These are phyloP conservation scores for Penicillium sp. DNA, from an alignment of 2,329 filamentous ascomycete genomes.

Conservation along the genomic window DNA sequence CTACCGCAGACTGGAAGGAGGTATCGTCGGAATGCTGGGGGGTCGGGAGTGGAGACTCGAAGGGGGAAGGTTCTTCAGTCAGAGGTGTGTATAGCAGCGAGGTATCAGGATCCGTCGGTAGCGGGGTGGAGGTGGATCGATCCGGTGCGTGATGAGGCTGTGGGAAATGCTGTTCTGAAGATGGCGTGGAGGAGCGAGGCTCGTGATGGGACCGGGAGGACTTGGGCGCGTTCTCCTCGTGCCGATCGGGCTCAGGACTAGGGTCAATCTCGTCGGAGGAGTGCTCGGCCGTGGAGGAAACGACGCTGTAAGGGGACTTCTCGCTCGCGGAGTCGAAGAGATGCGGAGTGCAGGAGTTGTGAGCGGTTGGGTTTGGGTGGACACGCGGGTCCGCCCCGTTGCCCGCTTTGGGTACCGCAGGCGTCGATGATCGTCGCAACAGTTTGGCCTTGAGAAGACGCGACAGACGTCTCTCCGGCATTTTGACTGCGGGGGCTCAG, in stretches of 20 bases:
- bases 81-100: constrained; percentile 31
- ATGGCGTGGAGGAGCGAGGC: constrained; percentile 10
- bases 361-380: constrained; percentile 28
- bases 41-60: constrained; percentile 25
- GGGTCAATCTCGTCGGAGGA: constrained; percentile 20
- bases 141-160: constrained; percentile 16
- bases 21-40: constrained; percentile 27
- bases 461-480: constrained; percentile 40
- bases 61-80: constrained; percentile 26
- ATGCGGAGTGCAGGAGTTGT: constrained; percentile 21
- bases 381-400: constrained; percentile 30
- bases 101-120: constrained; percentile 22
- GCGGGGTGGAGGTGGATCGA: constrained; percentile 12
- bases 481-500: constrained; percentile 23
- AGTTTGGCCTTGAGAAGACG: constrained; percentile 42
- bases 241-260: constrained; percentile 14
- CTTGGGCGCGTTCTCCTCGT: constrained; percentile 9
- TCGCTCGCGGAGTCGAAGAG: constrained; percentile 28
- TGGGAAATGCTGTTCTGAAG: constrained; percentile 16
- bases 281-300: constrained; percentile 26
- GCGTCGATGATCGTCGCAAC: constrained; percentile 42
- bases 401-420: constrained; percentile 31
- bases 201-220: constrained; percentile 5
- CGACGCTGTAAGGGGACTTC: constrained; percentile 30
- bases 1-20: constrained; percentile 24